phyloP scores from a whole-genome alignment of 1,284 basidiomycete species.

The Rhodotorula sp. region DNA sequence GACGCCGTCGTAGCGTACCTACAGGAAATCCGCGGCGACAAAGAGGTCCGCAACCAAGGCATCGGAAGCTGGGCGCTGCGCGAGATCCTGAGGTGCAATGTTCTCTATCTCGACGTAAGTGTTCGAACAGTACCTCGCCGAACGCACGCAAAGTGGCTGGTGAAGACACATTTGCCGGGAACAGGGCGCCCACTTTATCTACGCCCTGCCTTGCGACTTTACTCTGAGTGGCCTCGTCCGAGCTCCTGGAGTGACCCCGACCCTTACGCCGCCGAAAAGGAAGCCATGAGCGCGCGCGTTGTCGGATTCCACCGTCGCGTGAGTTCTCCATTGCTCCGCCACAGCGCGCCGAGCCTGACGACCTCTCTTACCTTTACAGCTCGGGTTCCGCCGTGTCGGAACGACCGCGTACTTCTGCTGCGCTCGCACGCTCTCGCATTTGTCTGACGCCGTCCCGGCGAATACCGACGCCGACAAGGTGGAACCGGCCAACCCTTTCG shows the following conservation, averaged over 20 bases:
- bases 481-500: too few relatives aligned
- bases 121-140: too few relatives aligned
- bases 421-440: neutral
- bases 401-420: neutral
- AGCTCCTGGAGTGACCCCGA: neutral
- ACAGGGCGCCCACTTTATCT: neutral
- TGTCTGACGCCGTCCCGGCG: neutral
- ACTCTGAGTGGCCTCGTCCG: neutral
- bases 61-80: neutral
- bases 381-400: conserved; percentile 1
- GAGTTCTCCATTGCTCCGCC: too few relatives aligned
- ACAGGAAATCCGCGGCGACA: neutral
- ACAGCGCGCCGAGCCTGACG: too few relatives aligned
- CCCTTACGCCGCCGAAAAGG: neutral
- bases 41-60: neutral
- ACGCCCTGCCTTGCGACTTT: neutral
- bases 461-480: neutral
- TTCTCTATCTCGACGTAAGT: neutral
- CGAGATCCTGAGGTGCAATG: neutral
- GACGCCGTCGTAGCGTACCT: neutral
- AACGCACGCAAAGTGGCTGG: too few relatives aligned
- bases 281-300: neutral
- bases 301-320: neutral
- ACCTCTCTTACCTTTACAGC: too few relatives aligned
- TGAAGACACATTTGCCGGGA: too few relatives aligned